Evolutionary conservation across 2,329 filamentous ascomycete genomes (phyloP).

Genomic region (Xenosphaeropsis pyriputrescens): DNA sequence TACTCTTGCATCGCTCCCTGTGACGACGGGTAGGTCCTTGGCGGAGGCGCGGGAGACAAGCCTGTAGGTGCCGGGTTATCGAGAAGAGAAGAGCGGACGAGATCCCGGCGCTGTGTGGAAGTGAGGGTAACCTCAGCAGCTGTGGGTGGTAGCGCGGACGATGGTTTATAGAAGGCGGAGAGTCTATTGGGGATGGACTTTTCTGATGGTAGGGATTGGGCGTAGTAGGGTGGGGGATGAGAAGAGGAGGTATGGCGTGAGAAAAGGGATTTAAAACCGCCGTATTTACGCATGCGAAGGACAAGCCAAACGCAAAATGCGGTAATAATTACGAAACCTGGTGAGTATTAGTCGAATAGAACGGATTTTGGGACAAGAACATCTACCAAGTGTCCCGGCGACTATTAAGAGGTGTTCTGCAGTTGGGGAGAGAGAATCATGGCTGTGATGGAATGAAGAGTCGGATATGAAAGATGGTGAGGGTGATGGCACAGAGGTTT

Average conservation of each 20-base stretch:
- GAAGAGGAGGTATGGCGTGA: no score
- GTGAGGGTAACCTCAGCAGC: constrained; percentile 4
- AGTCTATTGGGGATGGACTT: no score
- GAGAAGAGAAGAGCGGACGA: constrained; percentile 4
- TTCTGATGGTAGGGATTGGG: no score
- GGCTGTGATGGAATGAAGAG: neutral
- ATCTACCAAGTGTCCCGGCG: constrained; percentile 14
- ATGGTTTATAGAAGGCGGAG: no score
- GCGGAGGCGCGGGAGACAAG: constrained; percentile 3
- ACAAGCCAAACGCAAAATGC: no score
- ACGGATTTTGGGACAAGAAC: neutral
- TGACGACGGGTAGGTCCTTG: neutral
- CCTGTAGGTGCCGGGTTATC: constrained; percentile 6
- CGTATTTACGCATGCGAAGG: no score
- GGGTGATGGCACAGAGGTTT: neutral
- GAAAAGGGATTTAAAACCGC: no score
- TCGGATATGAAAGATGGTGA: neutral
- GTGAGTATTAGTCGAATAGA: no score
- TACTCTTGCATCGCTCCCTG: constrained; percentile 3
- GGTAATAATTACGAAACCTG: no score
- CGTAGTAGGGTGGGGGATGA: no score
- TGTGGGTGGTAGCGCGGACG: constrained; percentile 1
- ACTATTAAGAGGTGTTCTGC: constrained; percentile 14
- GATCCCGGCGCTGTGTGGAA: constrained; percentile 5
- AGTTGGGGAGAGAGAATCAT: constrained; percentile 7